phyloP scores from a whole-genome alignment of 1,284 basidiomycete genomes.

The Coniferiporia sulphurascens region DNA sequence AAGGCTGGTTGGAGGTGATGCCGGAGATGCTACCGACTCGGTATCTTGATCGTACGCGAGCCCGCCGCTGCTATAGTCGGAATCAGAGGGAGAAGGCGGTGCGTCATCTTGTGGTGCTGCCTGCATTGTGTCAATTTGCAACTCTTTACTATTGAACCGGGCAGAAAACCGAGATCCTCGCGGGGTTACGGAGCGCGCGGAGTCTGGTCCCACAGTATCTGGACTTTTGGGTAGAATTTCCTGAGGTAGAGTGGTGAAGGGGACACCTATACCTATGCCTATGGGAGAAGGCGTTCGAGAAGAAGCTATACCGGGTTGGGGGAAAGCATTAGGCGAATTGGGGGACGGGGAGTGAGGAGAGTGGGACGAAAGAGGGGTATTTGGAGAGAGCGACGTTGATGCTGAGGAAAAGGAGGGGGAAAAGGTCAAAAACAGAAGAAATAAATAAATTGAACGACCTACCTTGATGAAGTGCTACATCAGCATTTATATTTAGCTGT shows the following conservation, averaged over 20 bases:
- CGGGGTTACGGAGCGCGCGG: slow-evolving; percentile 6
- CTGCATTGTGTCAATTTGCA: slow-evolving; percentile 11
- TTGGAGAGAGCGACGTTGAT: slow-evolving; percentile 32
- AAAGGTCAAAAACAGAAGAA: background rate
- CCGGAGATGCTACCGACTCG: slow-evolving; percentile 16
- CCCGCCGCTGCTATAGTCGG: slow-evolving; percentile 22
- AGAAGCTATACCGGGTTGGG: slow-evolving; percentile 20
- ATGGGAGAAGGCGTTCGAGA: slow-evolving; percentile 28
- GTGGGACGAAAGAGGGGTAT: slow-evolving; percentile 30
- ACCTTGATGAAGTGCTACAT: slow-evolving; percentile 33
- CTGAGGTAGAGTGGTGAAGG: slow-evolving; percentile 9
- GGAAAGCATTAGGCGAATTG: slow-evolving; percentile 19
- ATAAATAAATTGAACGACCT: slow-evolving; percentile 21
- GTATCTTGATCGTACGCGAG: slow-evolving; percentile 27
- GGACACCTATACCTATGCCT: slow-evolving; percentile 14
- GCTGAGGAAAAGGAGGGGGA: slow-evolving; percentile 21
- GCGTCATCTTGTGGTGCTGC: slow-evolving; percentile 10
- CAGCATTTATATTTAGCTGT: slow-evolving; percentile 48
- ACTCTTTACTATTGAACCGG: slow-evolving; percentile 5
- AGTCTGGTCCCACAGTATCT: slow-evolving; percentile 7
- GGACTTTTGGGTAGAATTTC: slow-evolving; percentile 13
- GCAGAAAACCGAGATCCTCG: slow-evolving; percentile 1
- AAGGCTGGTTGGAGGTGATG: slow-evolving; percentile 18
- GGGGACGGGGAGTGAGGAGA: slow-evolving; percentile 35
- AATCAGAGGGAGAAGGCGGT: slow-evolving; percentile 25